Percentiles rank a stretch among this genome's conserved stretches.
These are phyloP conservation scores for Allantophomopsis lycopodina DNA, from an alignment of 2,329 filamentous ascomycete genomes.

Conservation along the genomic window DNA sequence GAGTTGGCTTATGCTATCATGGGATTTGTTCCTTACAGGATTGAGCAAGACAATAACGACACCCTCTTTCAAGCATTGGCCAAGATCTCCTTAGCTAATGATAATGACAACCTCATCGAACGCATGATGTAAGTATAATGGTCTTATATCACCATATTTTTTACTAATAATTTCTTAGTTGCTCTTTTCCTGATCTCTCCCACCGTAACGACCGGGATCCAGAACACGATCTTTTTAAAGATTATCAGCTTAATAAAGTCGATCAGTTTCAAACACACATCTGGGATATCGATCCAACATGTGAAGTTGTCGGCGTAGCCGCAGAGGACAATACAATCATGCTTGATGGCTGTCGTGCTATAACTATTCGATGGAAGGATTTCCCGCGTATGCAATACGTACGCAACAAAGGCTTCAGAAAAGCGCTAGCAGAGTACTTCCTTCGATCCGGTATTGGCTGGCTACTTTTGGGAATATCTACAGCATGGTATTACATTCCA, in stretches of 20 bases:
- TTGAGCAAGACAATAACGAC: slow-evolving; percentile 9
- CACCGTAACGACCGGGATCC: too few relatives aligned
- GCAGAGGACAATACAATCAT: slow-evolving; percentile 13
- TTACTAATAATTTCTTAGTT: slow-evolving; percentile 2
- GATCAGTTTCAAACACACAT: too few relatives aligned
- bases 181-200: slow-evolving; percentile 13
- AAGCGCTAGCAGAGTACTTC: not conserved
- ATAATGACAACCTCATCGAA: slow-evolving; percentile 15
- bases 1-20: slow-evolving; percentile 15
- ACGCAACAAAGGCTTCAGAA: not conserved
- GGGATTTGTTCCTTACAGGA: slow-evolving; percentile 12
- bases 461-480: too few relatives aligned
- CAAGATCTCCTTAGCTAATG: slow-evolving; percentile 15
- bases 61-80: slow-evolving; percentile 14
- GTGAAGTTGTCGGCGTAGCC: slow-evolving; percentile 2
- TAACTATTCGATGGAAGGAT: slow-evolving; percentile 18
- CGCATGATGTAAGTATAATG: slow-evolving; percentile 7
- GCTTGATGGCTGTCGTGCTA: slow-evolving; percentile 13
- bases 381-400: slow-evolving; percentile 12
- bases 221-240: too few relatives aligned
- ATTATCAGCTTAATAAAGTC: slow-evolving; percentile 12
- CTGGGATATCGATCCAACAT: too few relatives aligned
- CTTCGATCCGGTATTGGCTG: not conserved
- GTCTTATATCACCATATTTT: too few relatives aligned
- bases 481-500: too few relatives aligned